Percentiles rank a stretch among this genome's conserved stretches.
Evolutionary conservation across 768 basidiomycete species (phyloP).

Genomic region (Tricholoma sp.): DNA sequence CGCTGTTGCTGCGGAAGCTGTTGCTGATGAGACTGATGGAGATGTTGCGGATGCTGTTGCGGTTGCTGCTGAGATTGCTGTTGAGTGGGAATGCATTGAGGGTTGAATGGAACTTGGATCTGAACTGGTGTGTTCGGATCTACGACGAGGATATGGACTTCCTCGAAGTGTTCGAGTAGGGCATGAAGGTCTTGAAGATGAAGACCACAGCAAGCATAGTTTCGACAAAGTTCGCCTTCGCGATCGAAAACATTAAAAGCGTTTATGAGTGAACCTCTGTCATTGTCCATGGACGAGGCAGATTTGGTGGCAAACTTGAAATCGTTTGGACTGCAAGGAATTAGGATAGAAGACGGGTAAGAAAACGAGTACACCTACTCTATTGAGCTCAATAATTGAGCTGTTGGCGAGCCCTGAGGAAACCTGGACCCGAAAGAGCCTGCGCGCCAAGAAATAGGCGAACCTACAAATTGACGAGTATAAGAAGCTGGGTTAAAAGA

Average conservation of each 20-base stretch:
- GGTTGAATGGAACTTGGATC: slow-evolving; percentile 44
- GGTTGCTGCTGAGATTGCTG: slow-evolving; percentile 20
- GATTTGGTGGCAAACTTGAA: slow-evolving; percentile 29
- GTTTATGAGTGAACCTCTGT: slow-evolving; percentile 56
- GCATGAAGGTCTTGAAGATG: slow-evolving; percentile 71
- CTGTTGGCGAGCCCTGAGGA: slow-evolving; percentile 60
- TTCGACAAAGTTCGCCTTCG: slow-evolving; percentile 76
- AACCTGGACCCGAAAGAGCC: slow-evolving; percentile 63
- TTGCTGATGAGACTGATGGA: slow-evolving; percentile 23
- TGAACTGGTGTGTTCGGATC: slow-evolving; percentile 35
- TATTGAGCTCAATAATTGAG: slow-evolving; percentile 53
- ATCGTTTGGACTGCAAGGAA: slow-evolving; percentile 22
- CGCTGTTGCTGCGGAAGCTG: slow-evolving; percentile 26
- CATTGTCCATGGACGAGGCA: slow-evolving; percentile 53
- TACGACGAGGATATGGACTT: slow-evolving; percentile 78
- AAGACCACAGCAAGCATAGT: slow-evolving; percentile 87
- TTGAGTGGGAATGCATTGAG: slow-evolving; percentile 21
- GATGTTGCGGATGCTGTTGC: slow-evolving; percentile 19
- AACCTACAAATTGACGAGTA: slow-evolving; percentile 64
- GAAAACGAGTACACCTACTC: slow-evolving; percentile 47
- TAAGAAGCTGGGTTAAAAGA: slow-evolving; percentile 63
- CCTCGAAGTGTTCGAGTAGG: slow-evolving; percentile 89
- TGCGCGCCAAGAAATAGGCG: slow-evolving; percentile 66
- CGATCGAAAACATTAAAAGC: slow-evolving; percentile 62
- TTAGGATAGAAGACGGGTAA: background rate